Evolutionary conservation across 495 filamentous ascomycete genomes (phyloP).

Genomic region (Zalerion maritima): DNA sequence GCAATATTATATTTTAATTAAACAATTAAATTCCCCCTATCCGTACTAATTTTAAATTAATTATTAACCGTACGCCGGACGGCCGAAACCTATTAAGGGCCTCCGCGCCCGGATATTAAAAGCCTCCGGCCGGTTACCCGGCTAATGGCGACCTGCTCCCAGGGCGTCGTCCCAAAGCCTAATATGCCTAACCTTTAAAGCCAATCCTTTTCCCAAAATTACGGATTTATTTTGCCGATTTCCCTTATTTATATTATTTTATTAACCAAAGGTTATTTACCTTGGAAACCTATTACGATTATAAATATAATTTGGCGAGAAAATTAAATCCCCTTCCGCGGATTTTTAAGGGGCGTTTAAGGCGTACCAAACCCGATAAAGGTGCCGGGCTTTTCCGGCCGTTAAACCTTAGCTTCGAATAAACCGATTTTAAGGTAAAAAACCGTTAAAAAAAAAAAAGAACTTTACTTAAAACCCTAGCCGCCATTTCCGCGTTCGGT

Average conservation of each 20-base stretch:
- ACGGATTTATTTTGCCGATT: slow-evolving; percentile 61
- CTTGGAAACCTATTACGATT: slow-evolving; percentile 60
- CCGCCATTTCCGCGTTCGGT: slow-evolving; percentile 50
- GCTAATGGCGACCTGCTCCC: slow-evolving; percentile 40
- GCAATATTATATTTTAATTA: slow-evolving; percentile 27
- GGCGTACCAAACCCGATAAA: slow-evolving; percentile 51
- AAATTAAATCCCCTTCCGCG: slow-evolving; percentile 51
- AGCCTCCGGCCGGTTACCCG: slow-evolving; percentile 19
- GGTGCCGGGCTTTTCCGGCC: slow-evolving; percentile 46
- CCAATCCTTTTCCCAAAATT: slow-evolving; percentile 60
- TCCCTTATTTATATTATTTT: slow-evolving; percentile 60
- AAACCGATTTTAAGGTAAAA: slow-evolving; percentile 44
- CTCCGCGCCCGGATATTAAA: slow-evolving; percentile 17
- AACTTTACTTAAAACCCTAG: slow-evolving; percentile 49
- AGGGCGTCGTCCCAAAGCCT: slow-evolving; percentile 34
- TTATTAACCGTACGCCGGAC: slow-evolving; percentile 23
- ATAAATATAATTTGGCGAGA: slow-evolving; percentile 52
- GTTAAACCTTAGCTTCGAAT: slow-evolving; percentile 43
- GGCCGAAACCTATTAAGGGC: slow-evolving; percentile 19
- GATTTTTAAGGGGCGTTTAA: slow-evolving; percentile 57
- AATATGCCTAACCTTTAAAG: slow-evolving; percentile 49
- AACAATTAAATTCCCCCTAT: slow-evolving; percentile 11
- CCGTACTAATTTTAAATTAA: slow-evolving; percentile 25
- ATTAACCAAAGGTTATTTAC: slow-evolving; percentile 61
- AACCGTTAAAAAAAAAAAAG: slow-evolving; percentile 53